Base-by-base conservation (phyloP, 306 rosid species). In the Clitoria ternatea region DNA sequence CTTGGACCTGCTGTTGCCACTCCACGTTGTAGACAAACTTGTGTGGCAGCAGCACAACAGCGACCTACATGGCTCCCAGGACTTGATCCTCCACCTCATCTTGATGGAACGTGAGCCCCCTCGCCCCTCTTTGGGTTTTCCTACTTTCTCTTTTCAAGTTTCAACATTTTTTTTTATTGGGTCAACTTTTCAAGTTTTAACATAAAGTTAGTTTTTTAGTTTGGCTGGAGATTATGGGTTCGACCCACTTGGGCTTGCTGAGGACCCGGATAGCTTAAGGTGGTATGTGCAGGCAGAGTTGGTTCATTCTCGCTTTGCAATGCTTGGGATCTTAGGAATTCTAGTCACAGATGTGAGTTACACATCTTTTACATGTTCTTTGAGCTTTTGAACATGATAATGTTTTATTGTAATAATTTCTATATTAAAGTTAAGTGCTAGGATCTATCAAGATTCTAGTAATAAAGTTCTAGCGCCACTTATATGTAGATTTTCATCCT, bases 211-310 rank as follows among this genome's bases (percentile, higher is more conserved):
- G 57, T 24, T 61, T 76, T 72, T 39, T 75, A 92, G 92, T 67
- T 78, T 94, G 69, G 79, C 92, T 13, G 96, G 99, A 55, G 99
- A 94, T 86, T 91, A 39, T 29, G 99, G 99, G 29, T 94, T 91
- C 47, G 99, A 94, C 83, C 99, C 97, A 35, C 96, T 94, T 67
- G 97, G 97, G 26, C 99, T 94, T 29, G 99, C 82, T 37, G 96
- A 94, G 78, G 95, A 94, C 81, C 96, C 96, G 0, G 79, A 68
- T 24, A 94, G 86, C 90, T 82, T 94, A 83, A 91, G 75, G 79
- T 94, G 97, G 99, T 94, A 81, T 70, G 99, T 94, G 70, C 99
- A 94, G 74, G 99, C 97, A 39, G 97, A 91, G 83, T 76, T 91
- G 36, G 87, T 89, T 76, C 99, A 94, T 77, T 62, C 83, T 66